Evolutionary conservation across 805 yeast genomes (phyloP).

Genomic region (Jamesozyma hellenica): DNA sequence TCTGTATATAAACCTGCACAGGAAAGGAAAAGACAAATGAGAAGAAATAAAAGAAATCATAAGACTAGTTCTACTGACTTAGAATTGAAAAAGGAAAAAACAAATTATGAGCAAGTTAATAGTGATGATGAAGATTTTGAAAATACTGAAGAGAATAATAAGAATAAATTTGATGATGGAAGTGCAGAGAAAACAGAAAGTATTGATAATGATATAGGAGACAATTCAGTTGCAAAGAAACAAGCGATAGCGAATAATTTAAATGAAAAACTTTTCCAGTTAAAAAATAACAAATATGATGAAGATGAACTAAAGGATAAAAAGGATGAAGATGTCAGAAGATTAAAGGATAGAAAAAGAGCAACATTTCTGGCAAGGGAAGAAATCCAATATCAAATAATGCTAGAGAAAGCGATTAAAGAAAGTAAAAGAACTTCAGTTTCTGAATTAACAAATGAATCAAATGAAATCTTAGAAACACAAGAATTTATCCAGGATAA

Average conservation of each 20-base stretch:
- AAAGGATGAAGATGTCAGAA: constrained; percentile 15
- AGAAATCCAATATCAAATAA: constrained; percentile 35
- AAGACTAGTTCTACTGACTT: neutral
- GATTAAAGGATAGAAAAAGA: constrained; percentile 27
- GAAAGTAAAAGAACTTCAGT: constrained; percentile 21
- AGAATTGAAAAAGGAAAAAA: too few relatives aligned
- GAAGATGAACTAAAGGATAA: constrained; percentile 15
- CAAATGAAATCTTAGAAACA: too few relatives aligned
- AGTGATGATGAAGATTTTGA: too few relatives aligned
- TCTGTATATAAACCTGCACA: constrained; percentile 34
- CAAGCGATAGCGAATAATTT: too few relatives aligned
- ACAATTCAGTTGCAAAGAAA: neutral
- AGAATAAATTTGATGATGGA: neutral
- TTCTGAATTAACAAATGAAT: too few relatives aligned
- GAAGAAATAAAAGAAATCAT: constrained; percentile 15
- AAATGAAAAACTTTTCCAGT: too few relatives aligned
- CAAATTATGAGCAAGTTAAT: too few relatives aligned
- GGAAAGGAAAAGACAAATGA: constrained; percentile 26
- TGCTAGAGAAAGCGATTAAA: constrained; percentile 33
- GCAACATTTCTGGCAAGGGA: constrained; percentile 34
- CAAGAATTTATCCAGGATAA: too few relatives aligned
- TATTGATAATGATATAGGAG: too few relatives aligned
- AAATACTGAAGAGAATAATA: too few relatives aligned
- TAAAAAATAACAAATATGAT: neutral
- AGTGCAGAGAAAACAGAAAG: neutral